Percentiles rank a stretch among this genome's conserved stretches.
phyloP scores from a whole-genome alignment of 83 land plant species.

The Thuja plicata region DNA sequence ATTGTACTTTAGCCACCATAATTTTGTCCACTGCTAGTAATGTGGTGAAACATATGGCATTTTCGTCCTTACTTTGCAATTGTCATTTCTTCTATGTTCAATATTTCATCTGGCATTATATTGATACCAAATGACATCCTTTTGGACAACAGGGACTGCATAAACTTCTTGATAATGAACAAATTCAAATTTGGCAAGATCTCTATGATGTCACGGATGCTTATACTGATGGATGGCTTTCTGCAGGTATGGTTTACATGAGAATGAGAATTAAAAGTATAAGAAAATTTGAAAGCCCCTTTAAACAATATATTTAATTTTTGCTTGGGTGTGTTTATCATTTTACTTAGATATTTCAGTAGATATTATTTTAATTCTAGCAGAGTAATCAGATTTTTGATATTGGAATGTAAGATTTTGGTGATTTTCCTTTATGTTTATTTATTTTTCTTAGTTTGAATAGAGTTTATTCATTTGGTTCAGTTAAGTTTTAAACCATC shows the following conservation, averaged over 20 bases:
- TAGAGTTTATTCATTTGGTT: background rate
- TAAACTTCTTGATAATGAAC: conserved; percentile 46
- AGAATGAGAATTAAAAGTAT: too few relatives aligned
- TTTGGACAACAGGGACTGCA: conserved; percentile 61
- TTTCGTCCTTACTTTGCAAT: background rate
- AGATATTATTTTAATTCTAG: background rate
- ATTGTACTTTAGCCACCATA: background rate
- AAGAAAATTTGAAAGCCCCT: background rate
- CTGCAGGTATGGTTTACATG: conserved; percentile 63
- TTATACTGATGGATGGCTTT: conserved; percentile 86
- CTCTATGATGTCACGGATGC: conserved; percentile 74
- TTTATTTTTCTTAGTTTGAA: background rate
- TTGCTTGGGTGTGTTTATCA: background rate
- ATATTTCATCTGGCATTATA: background rate
- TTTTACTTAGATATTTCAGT: background rate
- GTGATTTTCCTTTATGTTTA: background rate
- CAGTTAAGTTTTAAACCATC: background rate
- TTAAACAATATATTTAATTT: background rate
- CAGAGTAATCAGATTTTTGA: background rate
- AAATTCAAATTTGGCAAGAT: conserved; percentile 51
- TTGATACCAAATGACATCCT: background rate
- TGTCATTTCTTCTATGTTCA: conserved; percentile 1
- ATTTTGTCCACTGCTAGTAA: background rate
- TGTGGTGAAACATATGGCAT: background rate
- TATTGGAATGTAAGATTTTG: background rate